Base-by-base conservation (phyloP, 352 stramenopile genomes). In the Globisporangium alternatum region DNA sequence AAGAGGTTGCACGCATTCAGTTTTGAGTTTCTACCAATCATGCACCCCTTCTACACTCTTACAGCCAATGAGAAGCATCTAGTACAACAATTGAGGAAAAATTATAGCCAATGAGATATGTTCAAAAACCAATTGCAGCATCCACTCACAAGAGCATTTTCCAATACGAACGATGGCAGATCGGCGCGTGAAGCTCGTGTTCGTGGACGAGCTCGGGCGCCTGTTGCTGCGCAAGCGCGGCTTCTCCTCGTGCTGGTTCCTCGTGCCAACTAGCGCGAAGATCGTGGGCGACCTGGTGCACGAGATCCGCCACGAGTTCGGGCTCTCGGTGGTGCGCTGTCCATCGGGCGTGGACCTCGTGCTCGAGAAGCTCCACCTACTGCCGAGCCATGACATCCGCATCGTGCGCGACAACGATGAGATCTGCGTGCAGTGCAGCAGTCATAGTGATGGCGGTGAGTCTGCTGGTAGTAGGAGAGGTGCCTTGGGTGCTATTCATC, bases 201-300 rank as follows among this genome's bases (percentile, higher is more conserved):
- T 93, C 57, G 58, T 51, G 30, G 81, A 87, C 31, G 81, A 81
- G 10, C 60, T 91, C 22, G 78, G 56, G 37, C 68, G 67, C 33
- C 71, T 83, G 28, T 60, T 93, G 57, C 68, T 71, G 58, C 76
- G 74, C 8, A 61, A 60, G 0, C 77, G 74, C 48, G 82, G 82
- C 0, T 90, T 90, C 61, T 68, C 70, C 28, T 68, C 76, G 17
- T 91, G 85, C 64, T 93, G 82, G 82, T 91, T 82, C 57, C 65
- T 91, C 21, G 48, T 93, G 9, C 78, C 85, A 13, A 45, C n/a
- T 1, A 65, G 72, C 8, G 73, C 58, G 30, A 74, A 74, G 52
- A 51, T 89, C 15, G 81, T 93, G 41, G 80, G 81, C 39, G 85
- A 93, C 56, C 52, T 93, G 65, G 58, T 77, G 56, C 66, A 88